Evolutionary conservation across 1,284 basidiomycete species (phyloP), one percentile per base, ranked within the genome.

Genomic region (Leucoagaricus sp.): DNA sequence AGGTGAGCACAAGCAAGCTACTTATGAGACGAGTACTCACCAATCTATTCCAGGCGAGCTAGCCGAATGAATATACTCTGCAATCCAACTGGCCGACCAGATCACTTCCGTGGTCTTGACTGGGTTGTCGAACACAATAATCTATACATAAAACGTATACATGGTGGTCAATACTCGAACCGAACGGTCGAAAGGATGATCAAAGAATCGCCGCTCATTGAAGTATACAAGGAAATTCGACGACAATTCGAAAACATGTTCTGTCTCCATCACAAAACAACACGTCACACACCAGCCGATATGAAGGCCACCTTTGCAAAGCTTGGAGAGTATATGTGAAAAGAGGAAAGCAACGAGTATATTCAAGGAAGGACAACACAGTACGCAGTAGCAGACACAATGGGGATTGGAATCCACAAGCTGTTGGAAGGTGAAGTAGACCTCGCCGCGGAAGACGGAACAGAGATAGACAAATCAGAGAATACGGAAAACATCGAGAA

Each of bases 91-190:
- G 69, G 70, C 0, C 60, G 63, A 17, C 57, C 55, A 10, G 63
- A 61, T 15, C 28, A 56, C 0, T 70, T 63, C 26, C 51, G 64
- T 0, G 63, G 56, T 0, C 56, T 70, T 15, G 68, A 70, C 40
- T 71, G 66, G 66, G 17, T 67, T 21, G 62, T 70, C 21, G 66
- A 70, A 44, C 67, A 61, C 21, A 70, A 68, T 23, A 69, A 69
- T 49, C 61, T 69, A 8, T 68, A 65, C 21, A 66, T 58, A 19
- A 46, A 67, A 65, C 49, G 57, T 1, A 67, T 67, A 4, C 67
- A 65, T 61, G 63, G 65, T 9, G 65, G 69, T 6, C 59, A 63
- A 33, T 63, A 56, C 19, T 68, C 66, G 12, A 74, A 72, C 44
- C 61, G 65, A 29, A 66, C 60, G 26, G 64, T 64, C 34, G 58